phyloP scores from a whole-genome alignment of 352 stramenopile species.

The Saprolegnia parasitica region DNA sequence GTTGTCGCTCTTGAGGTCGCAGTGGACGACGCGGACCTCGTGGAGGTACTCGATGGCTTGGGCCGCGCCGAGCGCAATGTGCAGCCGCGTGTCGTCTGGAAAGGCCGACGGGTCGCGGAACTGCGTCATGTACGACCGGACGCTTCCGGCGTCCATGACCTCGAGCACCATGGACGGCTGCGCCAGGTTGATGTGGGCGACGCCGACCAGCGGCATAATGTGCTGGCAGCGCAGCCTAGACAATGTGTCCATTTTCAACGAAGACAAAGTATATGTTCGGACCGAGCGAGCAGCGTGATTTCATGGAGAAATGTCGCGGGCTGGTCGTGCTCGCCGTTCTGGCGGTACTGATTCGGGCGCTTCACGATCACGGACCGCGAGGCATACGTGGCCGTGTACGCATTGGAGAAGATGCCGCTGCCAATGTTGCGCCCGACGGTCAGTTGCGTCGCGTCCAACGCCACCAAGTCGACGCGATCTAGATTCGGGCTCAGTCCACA shows the following conservation, averaged over 20 bases:
- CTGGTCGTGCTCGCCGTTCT: not conserved
- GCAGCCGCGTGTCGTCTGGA: not conserved
- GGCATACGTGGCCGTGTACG: not conserved
- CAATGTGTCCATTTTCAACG: not conserved
- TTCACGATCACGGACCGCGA: not conserved
- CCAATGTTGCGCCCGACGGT: not conserved
- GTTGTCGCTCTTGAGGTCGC: conserved; percentile 27
- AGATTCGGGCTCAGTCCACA: no score
- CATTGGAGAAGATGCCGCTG: conserved; percentile 3
- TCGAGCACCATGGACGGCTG: not conserved
- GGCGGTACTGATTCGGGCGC: not conserved
- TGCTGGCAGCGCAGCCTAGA: not conserved
- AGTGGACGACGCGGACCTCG: not conserved
- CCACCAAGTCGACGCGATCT: not conserved
- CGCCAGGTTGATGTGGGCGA: not conserved
- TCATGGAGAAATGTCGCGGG: not conserved
- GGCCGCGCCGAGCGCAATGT: conserved; percentile 86
- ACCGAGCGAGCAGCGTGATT: not conserved
- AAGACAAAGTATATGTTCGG: not conserved
- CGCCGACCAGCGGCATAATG: not conserved
- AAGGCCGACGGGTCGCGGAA: not conserved
- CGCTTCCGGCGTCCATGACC: not conserved
- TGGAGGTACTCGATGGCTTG: conserved; percentile 29
- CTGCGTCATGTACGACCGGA: not conserved
- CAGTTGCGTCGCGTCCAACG: not conserved